Percentiles rank a stretch among this genome's conserved stretches.
Evolutionary conservation across 1,284 basidiomycete species (phyloP).

Genomic region (Apiotrichum sp.): DNA sequence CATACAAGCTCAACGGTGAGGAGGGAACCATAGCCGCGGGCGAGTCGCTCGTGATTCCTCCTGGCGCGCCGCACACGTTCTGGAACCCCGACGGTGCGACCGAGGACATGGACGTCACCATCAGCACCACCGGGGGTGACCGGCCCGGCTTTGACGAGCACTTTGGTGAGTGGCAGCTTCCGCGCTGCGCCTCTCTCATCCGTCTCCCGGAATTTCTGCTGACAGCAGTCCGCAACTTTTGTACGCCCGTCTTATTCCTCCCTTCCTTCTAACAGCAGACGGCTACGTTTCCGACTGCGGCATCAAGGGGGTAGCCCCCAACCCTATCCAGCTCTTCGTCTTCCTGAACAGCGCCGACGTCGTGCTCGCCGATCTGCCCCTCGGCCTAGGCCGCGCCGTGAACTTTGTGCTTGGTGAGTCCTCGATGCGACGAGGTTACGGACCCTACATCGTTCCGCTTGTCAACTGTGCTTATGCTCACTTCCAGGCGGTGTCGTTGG

Average conservation of each 20-base stretch:
- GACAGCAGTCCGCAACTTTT: constrained; percentile 31
- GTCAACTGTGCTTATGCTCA: too few relatives aligned
- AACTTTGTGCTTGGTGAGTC: constrained; percentile 24
- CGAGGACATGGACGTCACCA: constrained; percentile 37
- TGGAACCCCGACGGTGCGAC: constrained; percentile 28
- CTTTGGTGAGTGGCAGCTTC: constrained; percentile 16
- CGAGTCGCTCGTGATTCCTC: constrained; percentile 30
- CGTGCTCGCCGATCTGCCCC: constrained; percentile 26
- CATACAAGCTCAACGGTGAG: constrained; percentile 40
- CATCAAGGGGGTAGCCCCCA: constrained; percentile 23
- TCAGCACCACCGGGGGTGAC: constrained; percentile 30
- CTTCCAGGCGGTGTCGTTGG: too few relatives aligned
- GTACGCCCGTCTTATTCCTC: constrained; percentile 4
- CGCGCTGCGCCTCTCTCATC: too few relatives aligned
- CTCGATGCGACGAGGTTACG: too few relatives aligned
- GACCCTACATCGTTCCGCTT: too few relatives aligned
- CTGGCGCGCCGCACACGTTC: constrained; percentile 38
- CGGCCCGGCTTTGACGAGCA: constrained; percentile 39
- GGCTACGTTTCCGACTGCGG: constrained; percentile 30
- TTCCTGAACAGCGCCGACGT: constrained; percentile 39
- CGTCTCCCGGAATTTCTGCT: background rate
- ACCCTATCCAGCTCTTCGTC: constrained; percentile 38
- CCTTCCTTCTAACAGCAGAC: constrained; percentile 1
- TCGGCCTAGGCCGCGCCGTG: constrained; percentile 22
- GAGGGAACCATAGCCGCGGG: constrained; percentile 32